Base-by-base conservation (phyloP, 2,329 filamentous ascomycete genomes). In the Ophiostoma perfectum region DNA sequence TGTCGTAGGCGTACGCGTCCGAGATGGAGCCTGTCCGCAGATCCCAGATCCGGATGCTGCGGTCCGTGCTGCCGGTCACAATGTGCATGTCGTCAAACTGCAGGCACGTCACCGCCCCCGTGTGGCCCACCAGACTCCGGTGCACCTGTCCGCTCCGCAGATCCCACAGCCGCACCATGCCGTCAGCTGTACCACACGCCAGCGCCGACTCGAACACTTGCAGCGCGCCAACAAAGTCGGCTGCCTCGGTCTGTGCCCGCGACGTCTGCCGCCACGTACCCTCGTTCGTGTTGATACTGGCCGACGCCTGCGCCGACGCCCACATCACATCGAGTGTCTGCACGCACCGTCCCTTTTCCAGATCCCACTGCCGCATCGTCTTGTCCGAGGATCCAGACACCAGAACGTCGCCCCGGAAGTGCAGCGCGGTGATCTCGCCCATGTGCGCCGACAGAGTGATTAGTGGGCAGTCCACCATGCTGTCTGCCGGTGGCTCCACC, bases 31-130 rank as follows among this genome's bases (percentile, higher is more conserved):
- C 95, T 12, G 93, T 98, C 67, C 95, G 91, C 68, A 99, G 89
- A 79, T 99, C 95, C 95, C 95, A 99, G 76, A 99, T 98, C 93
- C 95, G 84, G 77, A 99, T 91, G 77, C 94, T 98, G 75, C 95
- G 86, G 79, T 99, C 95, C 75, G 91, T 79, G 79, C 93, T 97
- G 68, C 93, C 94, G 27, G 95, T 99, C 65, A 99, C 92, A 69
- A 99, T 81, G 79, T 97, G 93, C 45, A 96, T 88, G 75, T 98
- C 93, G 76, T 99, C 95, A 77, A 99, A 99, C 76, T 98, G 95
- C 73, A 99, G 81, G 75, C 91, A 92, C 4, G 95, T 97, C 68
- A 99, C 92, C 0, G 95, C 91, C 0, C 93, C 94, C 0, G 95
- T 99, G 76, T 99, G 95, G 2, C 95, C 95, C 9, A 99, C 93